phyloP scores from a whole-genome alignment of 148 eudicot species.

The Simmondsia chinensis region DNA sequence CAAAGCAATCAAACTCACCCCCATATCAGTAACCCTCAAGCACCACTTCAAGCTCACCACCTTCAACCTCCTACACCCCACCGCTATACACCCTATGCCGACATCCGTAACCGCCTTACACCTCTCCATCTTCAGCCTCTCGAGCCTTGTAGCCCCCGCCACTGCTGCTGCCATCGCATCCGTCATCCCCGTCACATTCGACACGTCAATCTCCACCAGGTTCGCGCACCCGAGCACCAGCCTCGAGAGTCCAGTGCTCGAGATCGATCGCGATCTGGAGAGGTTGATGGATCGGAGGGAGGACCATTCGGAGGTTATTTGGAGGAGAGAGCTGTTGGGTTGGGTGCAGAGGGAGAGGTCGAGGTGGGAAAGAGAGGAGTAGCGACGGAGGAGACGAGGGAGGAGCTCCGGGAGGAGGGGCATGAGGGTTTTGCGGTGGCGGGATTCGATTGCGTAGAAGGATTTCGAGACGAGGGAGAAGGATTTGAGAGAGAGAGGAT shows the following conservation, averaged over 20 bases:
- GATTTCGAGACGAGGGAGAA: conserved; percentile 49
- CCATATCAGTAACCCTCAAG: conserved; percentile 61
- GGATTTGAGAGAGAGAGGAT: conserved; percentile 44
- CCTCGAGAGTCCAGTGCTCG: conserved; percentile 40
- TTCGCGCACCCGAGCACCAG: conserved; percentile 36
- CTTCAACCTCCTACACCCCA: conserved; percentile 63
- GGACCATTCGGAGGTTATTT: conserved; percentile 5
- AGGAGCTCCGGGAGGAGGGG: conserved; percentile 50
- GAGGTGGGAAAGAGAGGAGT: conserved; percentile 24
- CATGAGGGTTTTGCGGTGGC: conserved; percentile 36
- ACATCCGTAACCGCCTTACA: conserved; percentile 67
- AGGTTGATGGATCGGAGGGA: conserved; percentile 36
- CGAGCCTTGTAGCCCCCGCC: conserved; percentile 50
- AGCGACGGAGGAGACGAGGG: conserved; percentile 26
- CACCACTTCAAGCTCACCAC: conserved; percentile 64
- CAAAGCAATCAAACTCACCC: conserved; percentile 66
- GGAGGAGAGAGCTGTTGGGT: conserved; percentile 23
- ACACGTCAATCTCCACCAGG: conserved; percentile 61
- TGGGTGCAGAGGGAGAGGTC: conserved; percentile 63
- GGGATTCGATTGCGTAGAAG: conserved; percentile 41
- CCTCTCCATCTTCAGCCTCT: conserved; percentile 50
- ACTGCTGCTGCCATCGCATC: conserved; percentile 54
- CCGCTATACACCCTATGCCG: conserved; percentile 84
- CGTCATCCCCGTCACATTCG: conserved; percentile 50
- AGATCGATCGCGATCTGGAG: conserved; percentile 38